Evolutionary conservation across 2,329 filamentous ascomycete species (phyloP).

Genomic region (Curvularia verruculosa): DNA sequence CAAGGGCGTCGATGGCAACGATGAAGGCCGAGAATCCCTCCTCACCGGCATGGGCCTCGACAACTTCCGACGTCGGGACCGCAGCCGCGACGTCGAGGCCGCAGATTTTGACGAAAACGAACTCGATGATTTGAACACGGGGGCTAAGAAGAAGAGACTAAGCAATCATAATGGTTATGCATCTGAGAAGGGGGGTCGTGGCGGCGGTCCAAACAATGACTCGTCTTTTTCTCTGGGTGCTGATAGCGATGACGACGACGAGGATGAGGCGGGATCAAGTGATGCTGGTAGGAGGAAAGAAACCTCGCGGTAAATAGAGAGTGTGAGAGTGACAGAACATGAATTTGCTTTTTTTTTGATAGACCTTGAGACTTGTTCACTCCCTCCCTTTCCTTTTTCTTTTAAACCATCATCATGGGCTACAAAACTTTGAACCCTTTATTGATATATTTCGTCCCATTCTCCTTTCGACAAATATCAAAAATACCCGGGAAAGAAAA

Average conservation of each 20-base stretch:
- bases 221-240: slow-evolving; percentile 57
- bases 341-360: too few relatives aligned
- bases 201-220: slow-evolving; percentile 43
- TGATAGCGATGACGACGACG: slow-evolving; percentile 40
- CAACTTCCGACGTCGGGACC: slow-evolving; percentile 53
- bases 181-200: slow-evolving; percentile 37
- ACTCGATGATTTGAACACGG: slow-evolving; percentile 62
- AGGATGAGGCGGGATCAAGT: slow-evolving; percentile 44
- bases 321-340: too few relatives aligned
- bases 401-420: too few relatives aligned
- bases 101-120: slow-evolving; percentile 68
- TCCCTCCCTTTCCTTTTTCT: too few relatives aligned
- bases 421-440: too few relatives aligned
- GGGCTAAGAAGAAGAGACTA: slow-evolving; percentile 33
- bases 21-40: slow-evolving; percentile 54
- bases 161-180: slow-evolving; percentile 35
- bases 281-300: slow-evolving; percentile 42
- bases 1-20: slow-evolving; percentile 47
- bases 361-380: too few relatives aligned
- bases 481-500: too few relatives aligned
- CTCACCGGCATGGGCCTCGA: slow-evolving; percentile 55
- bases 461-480: too few relatives aligned
- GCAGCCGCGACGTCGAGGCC: slow-evolving; percentile 62
- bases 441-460: too few relatives aligned
- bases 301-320: slow-evolving; percentile 17